A percentile compares a stretch with the other conserved stretches of the same genome.
These are phyloP conservation scores for Saturnispora ahearnii DNA, from an alignment of 805 yeast genomes.

Conservation along the genomic window DNA sequence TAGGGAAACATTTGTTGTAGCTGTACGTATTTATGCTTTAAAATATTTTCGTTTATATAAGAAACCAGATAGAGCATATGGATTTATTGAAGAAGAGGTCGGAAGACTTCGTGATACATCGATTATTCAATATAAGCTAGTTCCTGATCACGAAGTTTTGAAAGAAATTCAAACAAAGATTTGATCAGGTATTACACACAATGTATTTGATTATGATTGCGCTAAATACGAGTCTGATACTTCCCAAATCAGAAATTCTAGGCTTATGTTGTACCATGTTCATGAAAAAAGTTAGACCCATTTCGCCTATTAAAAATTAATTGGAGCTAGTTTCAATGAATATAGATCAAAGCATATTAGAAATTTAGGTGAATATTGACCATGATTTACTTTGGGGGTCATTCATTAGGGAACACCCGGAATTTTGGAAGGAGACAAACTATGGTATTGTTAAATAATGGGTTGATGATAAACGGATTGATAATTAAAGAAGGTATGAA, in stretches of 20 bases:
- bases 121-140: constrained; percentile 17
- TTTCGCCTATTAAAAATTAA: constrained; percentile 22
- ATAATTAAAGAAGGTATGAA: constrained; percentile 7
- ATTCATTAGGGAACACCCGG: constrained; percentile 10
- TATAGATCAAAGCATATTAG: constrained; percentile 9
- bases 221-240: constrained; percentile 10
- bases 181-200: constrained; percentile 8
- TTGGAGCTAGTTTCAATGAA: constrained; percentile 11
- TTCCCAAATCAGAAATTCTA: constrained; percentile 14
- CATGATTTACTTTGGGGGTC: constrained; percentile 8
- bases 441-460: constrained; percentile 5
- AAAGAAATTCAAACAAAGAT: constrained; percentile 15
- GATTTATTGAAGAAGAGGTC: constrained; percentile 6
- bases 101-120: constrained; percentile 16
- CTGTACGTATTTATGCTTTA: constrained; percentile 43
- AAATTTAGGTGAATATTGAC: constrained; percentile 18
- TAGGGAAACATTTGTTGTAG: constrained; percentile 68
- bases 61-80: constrained; percentile 13
- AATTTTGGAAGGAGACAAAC: constrained; percentile 9
- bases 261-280: constrained; percentile 29
- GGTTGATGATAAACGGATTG: constrained; percentile 6
- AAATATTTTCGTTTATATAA: constrained; percentile 46
- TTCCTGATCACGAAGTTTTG: background rate
- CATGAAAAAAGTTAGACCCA: constrained; percentile 41
- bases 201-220: constrained; percentile 14